Base-by-base conservation (phyloP, 805 yeast genomes). In the Diddensiella santjacobensis region DNA sequence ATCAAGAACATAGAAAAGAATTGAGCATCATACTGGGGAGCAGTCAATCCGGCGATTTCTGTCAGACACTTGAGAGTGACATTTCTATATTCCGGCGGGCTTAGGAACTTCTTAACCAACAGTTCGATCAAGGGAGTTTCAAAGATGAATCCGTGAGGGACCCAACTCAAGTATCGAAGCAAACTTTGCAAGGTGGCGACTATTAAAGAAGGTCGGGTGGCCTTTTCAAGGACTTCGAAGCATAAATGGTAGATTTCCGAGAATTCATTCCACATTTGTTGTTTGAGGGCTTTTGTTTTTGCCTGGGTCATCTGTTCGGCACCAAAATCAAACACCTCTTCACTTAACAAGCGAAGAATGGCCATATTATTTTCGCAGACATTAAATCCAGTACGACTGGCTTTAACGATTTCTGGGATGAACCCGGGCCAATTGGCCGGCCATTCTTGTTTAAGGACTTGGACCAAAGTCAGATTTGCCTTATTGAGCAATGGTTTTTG, bases 361-460 rank as follows among this genome's bases (percentile, higher is more conserved):
- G 83, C 81, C 98, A 93, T 91, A 70, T 93, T 93, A 71, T 93
- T 93, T 68, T 93, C 99, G 71, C 99, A 93, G 45, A 93, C 96
- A 61, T 89, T 91, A 66, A 86, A 80, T 19, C 93, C 83, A 11
- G 91, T 80, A 54, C 87, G 79, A 40, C 95, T 83, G 55, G 95
- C 83, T 51, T 77, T 79, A 41, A 91, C 93, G 48, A 93, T 79
- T 66, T 93, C 99, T 15, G 96, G 96, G 44, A 93, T 85, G 61
- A 93, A 93, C 60, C 84, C 86, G 17, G 98, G 98, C 99, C 99
- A 93, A 66, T 90, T 86, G 58, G 83, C 87, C 29, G 99, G 99
- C 99, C 99, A 93, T 66, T 93, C 99, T 70, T 93, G 98, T 63
- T 93, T 93, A 62, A 93, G 79, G 45, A 93, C 83, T 62, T 90